phyloP scores from a whole-genome alignment of 2,329 filamentous ascomycete species.

The Fusarium luffae region DNA sequence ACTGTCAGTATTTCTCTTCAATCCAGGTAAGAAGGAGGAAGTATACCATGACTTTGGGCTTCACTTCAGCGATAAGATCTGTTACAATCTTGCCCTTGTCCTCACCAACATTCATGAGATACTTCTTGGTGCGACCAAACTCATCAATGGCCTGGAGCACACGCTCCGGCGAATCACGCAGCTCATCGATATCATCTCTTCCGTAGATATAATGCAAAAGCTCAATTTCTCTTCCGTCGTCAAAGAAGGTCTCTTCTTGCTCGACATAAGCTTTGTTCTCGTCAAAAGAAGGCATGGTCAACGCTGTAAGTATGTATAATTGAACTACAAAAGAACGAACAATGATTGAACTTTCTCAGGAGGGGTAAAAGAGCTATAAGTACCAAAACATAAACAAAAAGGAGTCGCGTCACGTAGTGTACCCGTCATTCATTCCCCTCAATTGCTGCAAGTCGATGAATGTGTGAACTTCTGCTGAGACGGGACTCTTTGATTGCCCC shows the following conservation, averaged over 20 bases:
- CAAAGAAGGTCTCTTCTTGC: slow-evolving; percentile 61
- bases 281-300: slow-evolving; percentile 49
- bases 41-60: slow-evolving; percentile 72
- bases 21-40: background rate
- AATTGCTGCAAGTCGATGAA: slow-evolving; percentile 14
- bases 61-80: slow-evolving; percentile 73
- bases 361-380: slow-evolving; percentile 11
- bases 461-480: slow-evolving; percentile 10
- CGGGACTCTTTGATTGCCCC: slow-evolving; percentile 7
- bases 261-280: slow-evolving; percentile 54
- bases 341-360: background rate
- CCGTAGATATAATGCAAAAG: slow-evolving; percentile 76
- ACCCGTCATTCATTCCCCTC: slow-evolving; percentile 38
- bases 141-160: slow-evolving; percentile 78
- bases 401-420: slow-evolving; percentile 33
- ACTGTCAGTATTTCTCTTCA: background rate
- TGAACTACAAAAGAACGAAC: slow-evolving; percentile 46
- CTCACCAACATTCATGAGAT: slow-evolving; percentile 83
- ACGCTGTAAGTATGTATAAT: background rate
- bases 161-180: slow-evolving; percentile 71
- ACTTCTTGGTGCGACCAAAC: slow-evolving; percentile 69
- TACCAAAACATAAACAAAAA: slow-evolving; percentile 23
- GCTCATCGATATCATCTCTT: slow-evolving; percentile 68
- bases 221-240: slow-evolving; percentile 80
- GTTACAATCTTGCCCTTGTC: slow-evolving; percentile 78